Evolutionary conservation across 2,329 filamentous ascomycete genomes (phyloP).

Genomic region (Pestalotiopsis sp.): DNA sequence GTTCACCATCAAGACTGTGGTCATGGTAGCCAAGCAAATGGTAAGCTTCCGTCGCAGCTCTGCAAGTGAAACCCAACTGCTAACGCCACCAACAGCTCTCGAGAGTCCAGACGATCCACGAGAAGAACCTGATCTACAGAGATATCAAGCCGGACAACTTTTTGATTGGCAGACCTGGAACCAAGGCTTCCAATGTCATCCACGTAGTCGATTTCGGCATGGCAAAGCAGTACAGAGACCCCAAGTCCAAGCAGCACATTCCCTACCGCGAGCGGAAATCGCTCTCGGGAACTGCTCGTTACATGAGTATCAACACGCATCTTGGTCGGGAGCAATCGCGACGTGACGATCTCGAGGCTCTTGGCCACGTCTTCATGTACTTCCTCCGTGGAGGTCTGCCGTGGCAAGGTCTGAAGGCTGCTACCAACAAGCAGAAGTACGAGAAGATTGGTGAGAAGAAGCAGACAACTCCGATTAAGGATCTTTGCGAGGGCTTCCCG

Average conservation of each 20-base stretch:
- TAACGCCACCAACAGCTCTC: conserved; percentile 62
- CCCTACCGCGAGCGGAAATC: conserved; percentile 97
- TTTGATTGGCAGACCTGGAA: conserved; percentile 87
- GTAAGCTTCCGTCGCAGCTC: conserved; percentile 45
- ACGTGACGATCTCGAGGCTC: conserved; percentile 90
- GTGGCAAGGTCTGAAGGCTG: conserved; percentile 73
- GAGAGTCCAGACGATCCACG: conserved; percentile 89
- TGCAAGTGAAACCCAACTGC: conserved; percentile 14
- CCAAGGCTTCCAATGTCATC: conserved; percentile 96
- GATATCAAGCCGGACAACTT: conserved; percentile 99
- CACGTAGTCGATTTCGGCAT: conserved; percentile 99
- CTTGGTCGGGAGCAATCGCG: conserved; percentile 93
- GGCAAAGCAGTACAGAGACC: conserved; percentile 98
- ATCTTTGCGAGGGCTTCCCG: conserved; percentile 93
- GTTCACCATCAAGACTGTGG: conserved; percentile 95
- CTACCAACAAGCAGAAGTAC: conserved; percentile 93
- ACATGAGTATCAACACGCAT: conserved; percentile 99
- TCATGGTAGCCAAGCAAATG: conserved; percentile 99
- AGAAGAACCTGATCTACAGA: conserved; percentile 98
- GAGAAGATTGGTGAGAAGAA: conserved; percentile 99
- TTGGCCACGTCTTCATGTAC: conserved; percentile 75
- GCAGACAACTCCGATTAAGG: conserved; percentile 95
- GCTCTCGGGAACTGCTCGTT: conserved; percentile 91
- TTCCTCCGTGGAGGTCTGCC: conserved; percentile 70
- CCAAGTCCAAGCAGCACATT: conserved; percentile 98